Conservation (phyloP, 441 rosid genomes). For the Erysimum pusillum region DNA sequence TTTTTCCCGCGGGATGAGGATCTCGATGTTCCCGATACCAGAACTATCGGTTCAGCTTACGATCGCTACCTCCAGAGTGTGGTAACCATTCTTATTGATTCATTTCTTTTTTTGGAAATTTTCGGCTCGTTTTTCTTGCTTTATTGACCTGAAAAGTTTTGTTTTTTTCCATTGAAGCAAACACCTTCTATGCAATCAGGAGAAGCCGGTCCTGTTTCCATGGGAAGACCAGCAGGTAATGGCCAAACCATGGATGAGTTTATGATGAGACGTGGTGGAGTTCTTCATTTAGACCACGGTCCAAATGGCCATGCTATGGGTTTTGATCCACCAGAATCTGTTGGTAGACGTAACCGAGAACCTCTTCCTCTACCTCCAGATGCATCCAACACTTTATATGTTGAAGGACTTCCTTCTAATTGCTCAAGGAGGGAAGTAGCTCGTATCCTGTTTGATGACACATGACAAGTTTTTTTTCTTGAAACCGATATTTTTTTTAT, state of each 20-base stretch:
- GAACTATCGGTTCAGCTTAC: slow-evolving; percentile 81
- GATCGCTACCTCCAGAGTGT: slow-evolving; percentile 83
- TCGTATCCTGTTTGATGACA: slow-evolving; percentile 72
- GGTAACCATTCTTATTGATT: slow-evolving; percentile 52
- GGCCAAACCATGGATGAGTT: slow-evolving; percentile 55
- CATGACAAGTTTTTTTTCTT: slow-evolving; percentile 18
- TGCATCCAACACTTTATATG: slow-evolving; percentile 89
- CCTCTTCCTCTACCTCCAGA: slow-evolving; percentile 78
- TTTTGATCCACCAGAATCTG: slow-evolving; percentile 53
- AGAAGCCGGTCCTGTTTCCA: slow-evolving; percentile 59
- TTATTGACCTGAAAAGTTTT: slow-evolving; percentile 15
- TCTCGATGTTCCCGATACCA: slow-evolving; percentile 64
- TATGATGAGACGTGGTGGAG: slow-evolving; percentile 59
- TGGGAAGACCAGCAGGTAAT: slow-evolving; percentile 56
- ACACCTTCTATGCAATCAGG: slow-evolving; percentile 60
- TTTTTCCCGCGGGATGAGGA: slow-evolving; percentile 69
- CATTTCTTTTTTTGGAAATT: neutral
- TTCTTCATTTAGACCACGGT: slow-evolving; percentile 53
- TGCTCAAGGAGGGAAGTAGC: slow-evolving; percentile 89
- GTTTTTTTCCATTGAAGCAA: slow-evolving; percentile 60
- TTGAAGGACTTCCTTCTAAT: slow-evolving; percentile 89
- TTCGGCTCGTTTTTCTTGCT: neutral
- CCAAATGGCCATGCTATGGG: slow-evolving; percentile 61
- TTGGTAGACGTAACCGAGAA: slow-evolving; percentile 68
- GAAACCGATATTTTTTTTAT: slow-evolving; percentile 19